Evolutionary conservation across 345 rosid genomes (phyloP), one percentile per base, ranked within the genome.

Genomic region (Eutrema heterophyllum): DNA sequence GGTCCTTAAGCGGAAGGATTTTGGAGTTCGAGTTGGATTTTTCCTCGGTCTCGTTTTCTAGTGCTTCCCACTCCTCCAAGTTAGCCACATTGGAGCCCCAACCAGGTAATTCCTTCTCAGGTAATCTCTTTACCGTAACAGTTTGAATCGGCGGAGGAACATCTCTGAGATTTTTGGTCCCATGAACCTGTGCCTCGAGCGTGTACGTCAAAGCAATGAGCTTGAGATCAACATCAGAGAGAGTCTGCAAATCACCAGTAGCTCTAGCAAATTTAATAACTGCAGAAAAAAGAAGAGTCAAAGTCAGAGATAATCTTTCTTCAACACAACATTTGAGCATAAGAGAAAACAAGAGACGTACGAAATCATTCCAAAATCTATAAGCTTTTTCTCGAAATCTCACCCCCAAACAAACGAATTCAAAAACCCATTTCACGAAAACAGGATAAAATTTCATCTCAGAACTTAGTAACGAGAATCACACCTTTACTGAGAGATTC

Each of bases 71-170:
- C 67, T 95, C 99, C 58, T 84, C 92, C 82, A 90, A 67, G 75
- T 95, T 90, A 75, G 96, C 80, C 45, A 95, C 98, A 84, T 92
- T 95, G 7, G 87, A 79, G 9, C 98, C 98, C 99, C 99, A 95
- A 27, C 97, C 98, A 45, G 97, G 97, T 83, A 90, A 45, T 0
- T 90, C 97, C 83, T 87, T 88, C 76, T 89, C 98, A 2, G 94
- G 96, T 66, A 92, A 81, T 73, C 96, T 90, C 88, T 80, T 90
- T 26, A 90, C 89, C 18, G 78, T 84, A 61, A 95, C 86, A 0
- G 89, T 80, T 53, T 89, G 93, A 30, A 92, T 84, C 36, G 96
- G 96, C 4, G 90, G 94, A 40, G 99, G 98, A 1, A 69, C 86
- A 46, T 89, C 91, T 78, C 92, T 88, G 5, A 95, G 65, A 81